Evolutionary conservation across 768 basidiomycete species (phyloP), one percentile per base, ranked within the genome.

Genomic region (Tulasnella sp.): DNA sequence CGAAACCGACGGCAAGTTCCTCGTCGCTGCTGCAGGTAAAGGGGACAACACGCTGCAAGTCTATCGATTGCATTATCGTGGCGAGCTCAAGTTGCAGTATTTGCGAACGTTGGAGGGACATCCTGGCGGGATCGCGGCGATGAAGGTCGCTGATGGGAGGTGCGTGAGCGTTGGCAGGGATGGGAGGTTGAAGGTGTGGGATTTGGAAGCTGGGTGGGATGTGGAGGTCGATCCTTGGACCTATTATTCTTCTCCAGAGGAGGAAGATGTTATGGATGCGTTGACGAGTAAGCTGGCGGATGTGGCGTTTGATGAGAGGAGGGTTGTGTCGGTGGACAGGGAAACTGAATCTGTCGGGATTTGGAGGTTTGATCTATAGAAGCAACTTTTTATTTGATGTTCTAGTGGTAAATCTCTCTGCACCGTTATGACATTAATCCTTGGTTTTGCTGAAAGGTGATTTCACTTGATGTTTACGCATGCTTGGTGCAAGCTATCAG

Each of bases 1-100:
- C 21, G 91, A 93, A 82, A 93, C 94, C 7, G 94, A 95, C 83
- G 94, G 94, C 12, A 94, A 93, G 87, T 95, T 93, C 92, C 91
- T 89, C 79, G 91, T 95, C 18, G 87, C 94, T 73, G 93, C 92
- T 19, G 90, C 93, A 19, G 90, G 88, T 40, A 75, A 81, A 24
- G 83, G 84, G 14, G 74, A 46, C 78, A 34, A 34, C n/a, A 31
- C 74, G 24, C 48, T 94, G 27, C 94, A 95, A 83, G 87, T 95
- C 12, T 95, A 94, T 84, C 91, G 94, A 52, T 85, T 95, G 24
- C 87, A 89, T 80, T 86, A 92, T 73, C 93, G 92, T 42, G 88
- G 90, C 7, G 86, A 89, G 52, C 77, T 79, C 42, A 36, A 74
- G 21, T 87, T 95, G 80, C 89, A 87, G 44, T 95, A 94, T 83